Evolutionary conservation across 2,329 filamentous ascomycete genomes (phyloP).

Genomic region (Colletotrichum endophyticum): DNA sequence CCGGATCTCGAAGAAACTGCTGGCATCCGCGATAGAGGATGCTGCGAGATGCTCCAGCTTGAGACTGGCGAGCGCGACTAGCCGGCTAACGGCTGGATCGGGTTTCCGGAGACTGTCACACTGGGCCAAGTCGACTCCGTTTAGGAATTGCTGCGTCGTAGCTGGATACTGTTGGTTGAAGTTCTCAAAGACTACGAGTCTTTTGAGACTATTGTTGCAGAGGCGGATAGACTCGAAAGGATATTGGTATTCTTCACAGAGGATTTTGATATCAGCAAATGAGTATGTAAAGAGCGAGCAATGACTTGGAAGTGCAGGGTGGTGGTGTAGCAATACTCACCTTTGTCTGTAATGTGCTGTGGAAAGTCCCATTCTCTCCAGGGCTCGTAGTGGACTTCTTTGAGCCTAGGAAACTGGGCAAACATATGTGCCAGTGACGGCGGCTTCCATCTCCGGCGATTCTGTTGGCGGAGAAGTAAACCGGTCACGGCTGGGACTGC

Average conservation of each 20-base stretch:
- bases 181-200: conserved; percentile 33
- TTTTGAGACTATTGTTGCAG: conserved; percentile 21
- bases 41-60: conserved; percentile 29
- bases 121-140: neutral
- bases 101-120: conserved; percentile 23
- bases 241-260: neutral
- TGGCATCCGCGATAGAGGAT: conserved; percentile 30
- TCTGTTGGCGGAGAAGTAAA: conserved; percentile 36
- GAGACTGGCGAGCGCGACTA: conserved; percentile 24
- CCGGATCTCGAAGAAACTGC: conserved; percentile 29
- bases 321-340: conserved; percentile 20
- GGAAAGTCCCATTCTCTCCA: conserved; percentile 31
- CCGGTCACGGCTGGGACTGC: conserved; percentile 30
- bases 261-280: neutral
- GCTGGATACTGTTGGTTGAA: conserved; percentile 33
- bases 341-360: conserved; percentile 18
- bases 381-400: conserved; percentile 35
- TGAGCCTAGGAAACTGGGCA: conserved; percentile 31
- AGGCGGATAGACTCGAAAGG: neutral
- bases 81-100: conserved; percentile 19
- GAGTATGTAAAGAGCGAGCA: neutral
- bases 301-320: neutral
- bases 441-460: conserved; percentile 31
- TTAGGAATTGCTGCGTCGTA: conserved; percentile 18
- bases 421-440: conserved; percentile 30